Percentiles rank a stretch among this genome's conserved stretches.
phyloP scores from a whole-genome alignment of 2,329 filamentous ascomycete genomes.

The Diaporthe capsici region DNA sequence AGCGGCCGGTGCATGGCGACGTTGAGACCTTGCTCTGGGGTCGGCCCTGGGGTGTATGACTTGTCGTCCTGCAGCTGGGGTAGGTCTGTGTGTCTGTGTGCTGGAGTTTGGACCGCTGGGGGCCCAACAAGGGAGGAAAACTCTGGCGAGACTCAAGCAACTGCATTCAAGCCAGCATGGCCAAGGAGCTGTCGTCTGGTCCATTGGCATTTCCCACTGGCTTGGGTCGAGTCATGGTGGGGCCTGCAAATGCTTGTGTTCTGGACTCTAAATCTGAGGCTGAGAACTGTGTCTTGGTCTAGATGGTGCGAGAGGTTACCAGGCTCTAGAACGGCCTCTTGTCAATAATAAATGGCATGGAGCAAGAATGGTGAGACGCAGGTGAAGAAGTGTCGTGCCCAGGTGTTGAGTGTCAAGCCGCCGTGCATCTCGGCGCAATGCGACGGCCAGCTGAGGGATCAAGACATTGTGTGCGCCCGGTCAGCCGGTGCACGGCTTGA shows the following conservation, averaged over 20 bases:
- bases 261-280: conserved; percentile 12
- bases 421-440: conserved; percentile 17
- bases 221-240: conserved; percentile 32
- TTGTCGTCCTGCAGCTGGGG: conserved; percentile 22
- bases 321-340: neutral
- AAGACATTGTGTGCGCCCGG: neutral
- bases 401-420: neutral
- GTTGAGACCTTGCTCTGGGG: conserved; percentile 5
- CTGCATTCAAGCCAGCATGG: conserved; percentile 7
- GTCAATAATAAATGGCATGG: neutral
- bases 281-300: conserved; percentile 17
- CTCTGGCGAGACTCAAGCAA: conserved; percentile 3
- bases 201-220: neutral
- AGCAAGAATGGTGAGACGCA: conserved; percentile 26
- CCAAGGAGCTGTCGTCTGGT: conserved; percentile 29
- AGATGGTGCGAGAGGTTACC: neutral
- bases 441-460: neutral
- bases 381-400: conserved; percentile 1
- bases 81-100: conserved; percentile 14
- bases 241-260: conserved; percentile 22
- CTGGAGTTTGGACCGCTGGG: neutral
- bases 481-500: neutral
- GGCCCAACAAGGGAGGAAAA: neutral
- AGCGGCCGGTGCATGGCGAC: conserved; percentile 22
- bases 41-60: conserved; percentile 26